These are phyloP conservation scores for Colletotrichum sp. DNA, from an alignment of 2,329 filamentous ascomycete species.

Conservation along the genomic window DNA sequence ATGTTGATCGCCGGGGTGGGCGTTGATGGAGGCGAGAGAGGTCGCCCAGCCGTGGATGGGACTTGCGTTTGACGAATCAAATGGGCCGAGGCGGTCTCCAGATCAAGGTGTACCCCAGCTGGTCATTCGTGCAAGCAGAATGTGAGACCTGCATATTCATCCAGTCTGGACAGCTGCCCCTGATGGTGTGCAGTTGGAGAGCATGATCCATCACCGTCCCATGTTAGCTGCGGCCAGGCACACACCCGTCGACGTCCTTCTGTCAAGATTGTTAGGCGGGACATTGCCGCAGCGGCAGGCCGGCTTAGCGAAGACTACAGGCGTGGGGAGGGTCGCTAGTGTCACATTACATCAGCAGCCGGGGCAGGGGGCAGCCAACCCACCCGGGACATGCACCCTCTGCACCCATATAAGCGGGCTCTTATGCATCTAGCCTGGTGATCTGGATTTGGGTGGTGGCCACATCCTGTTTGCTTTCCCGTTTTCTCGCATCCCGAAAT, in stretches of 20 bases:
- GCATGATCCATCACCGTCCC: constrained; percentile 17
- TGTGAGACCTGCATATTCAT: constrained; percentile 19
- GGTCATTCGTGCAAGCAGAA: constrained; percentile 9
- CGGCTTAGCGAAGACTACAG: constrained; percentile 1
- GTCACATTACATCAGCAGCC: constrained; percentile 18
- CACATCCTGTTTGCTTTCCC: constrained; percentile 17
- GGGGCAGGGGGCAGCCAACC: constrained; percentile 11
- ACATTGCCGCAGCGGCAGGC: background rate
- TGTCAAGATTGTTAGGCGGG: constrained; percentile 6
- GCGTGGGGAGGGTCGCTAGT: background rate
- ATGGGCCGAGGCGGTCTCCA: background rate
- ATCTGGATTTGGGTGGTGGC: constrained; percentile 9
- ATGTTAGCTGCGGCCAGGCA: constrained; percentile 12
- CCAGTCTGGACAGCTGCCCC: background rate
- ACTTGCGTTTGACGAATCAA: background rate
- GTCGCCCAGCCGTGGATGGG: background rate
- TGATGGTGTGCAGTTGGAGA: constrained; percentile 12
- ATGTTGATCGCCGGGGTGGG: background rate
- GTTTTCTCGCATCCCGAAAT: constrained; percentile 11
- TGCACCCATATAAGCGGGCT: constrained; percentile 18
- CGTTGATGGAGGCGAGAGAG: background rate
- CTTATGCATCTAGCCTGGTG: constrained; percentile 23
- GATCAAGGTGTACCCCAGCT: background rate
- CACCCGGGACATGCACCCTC: constrained; percentile 11
- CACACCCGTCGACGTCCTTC: constrained; percentile 6